Percentiles rank a stretch among this genome's conserved stretches.
These are phyloP conservation scores for Haplosporangium sp. DNA, from an alignment of 371 early-diverging fungal species.

Conservation along the genomic window DNA sequence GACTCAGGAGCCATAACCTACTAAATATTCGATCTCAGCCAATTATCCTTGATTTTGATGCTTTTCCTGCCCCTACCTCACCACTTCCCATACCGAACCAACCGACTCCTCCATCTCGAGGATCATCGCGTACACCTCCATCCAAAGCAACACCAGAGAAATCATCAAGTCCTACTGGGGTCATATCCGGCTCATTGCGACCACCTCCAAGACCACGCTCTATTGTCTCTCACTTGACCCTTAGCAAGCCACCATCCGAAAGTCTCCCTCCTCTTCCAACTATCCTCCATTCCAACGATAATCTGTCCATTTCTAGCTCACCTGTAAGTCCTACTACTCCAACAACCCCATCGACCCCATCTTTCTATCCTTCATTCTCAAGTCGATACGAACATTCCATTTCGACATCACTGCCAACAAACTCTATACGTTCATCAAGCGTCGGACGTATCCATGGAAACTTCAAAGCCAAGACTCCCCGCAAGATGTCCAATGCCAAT, in stretches of 20 bases:
- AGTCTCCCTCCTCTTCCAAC: conserved; percentile 49
- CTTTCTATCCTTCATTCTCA: conserved; percentile 18
- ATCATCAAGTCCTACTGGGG: not conserved
- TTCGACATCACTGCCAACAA: conserved; percentile 9
- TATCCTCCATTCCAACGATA: conserved; percentile 39
- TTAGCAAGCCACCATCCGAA: conserved; percentile 42
- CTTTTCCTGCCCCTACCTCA: conserved; percentile 42
- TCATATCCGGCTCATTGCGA: conserved; percentile 22
- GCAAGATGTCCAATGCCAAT: conserved; percentile 11
- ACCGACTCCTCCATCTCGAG: not conserved
- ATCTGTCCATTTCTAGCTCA: conserved; percentile 22
- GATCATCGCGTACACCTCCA: conserved; percentile 25
- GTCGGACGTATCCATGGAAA: conserved; percentile 18
- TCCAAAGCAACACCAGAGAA: conserved; percentile 22
- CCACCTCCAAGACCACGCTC: conserved; percentile 54
- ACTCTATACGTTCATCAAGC: conserved; percentile 24
- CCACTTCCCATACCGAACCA: conserved; percentile 38
- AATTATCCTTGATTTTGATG: conserved; percentile 34
- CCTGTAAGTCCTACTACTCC: conserved; percentile 43
- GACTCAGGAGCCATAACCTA: conserved; percentile 21
- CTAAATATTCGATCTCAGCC: conserved; percentile 31
- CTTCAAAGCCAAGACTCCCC: conserved; percentile 13
- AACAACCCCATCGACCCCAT: conserved; percentile 16
- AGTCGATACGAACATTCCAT: conserved; percentile 12
- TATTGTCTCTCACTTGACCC: conserved; percentile 26